Evolutionary conservation across 805 yeast species (phyloP).

Genomic region (Middelhovenomyces tepae): DNA sequence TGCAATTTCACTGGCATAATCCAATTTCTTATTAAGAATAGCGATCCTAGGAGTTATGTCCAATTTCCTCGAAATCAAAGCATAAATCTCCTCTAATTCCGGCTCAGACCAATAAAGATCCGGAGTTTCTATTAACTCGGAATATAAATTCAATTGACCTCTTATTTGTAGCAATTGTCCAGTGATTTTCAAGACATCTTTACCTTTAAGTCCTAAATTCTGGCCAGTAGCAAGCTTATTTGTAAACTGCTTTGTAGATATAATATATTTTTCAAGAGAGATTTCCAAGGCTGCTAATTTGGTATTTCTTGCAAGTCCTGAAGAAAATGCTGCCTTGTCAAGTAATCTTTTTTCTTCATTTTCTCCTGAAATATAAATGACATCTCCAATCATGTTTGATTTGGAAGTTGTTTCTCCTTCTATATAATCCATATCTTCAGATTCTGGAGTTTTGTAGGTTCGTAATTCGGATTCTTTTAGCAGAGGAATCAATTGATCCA

Average conservation of each 20-base stretch:
- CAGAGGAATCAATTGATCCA: slow-evolving; percentile 32
- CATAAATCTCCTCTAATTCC: slow-evolving; percentile 65
- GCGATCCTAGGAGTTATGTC: slow-evolving; percentile 72
- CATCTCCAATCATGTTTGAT: slow-evolving; percentile 52
- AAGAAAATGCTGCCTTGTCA: slow-evolving; percentile 83
- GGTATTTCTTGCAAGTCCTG: slow-evolving; percentile 81
- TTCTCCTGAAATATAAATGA: slow-evolving; percentile 53
- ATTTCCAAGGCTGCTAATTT: slow-evolving; percentile 73
- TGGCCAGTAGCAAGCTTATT: slow-evolving; percentile 57
- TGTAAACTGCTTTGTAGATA: slow-evolving; percentile 53
- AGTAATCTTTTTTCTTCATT: slow-evolving; percentile 41
- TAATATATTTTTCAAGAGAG: slow-evolving; percentile 60
- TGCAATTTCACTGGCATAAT: slow-evolving; percentile 85
- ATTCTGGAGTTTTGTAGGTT: slow-evolving; percentile 45
- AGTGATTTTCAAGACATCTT: slow-evolving; percentile 56
- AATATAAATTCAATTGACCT: slow-evolving; percentile 76
- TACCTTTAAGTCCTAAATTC: slow-evolving; percentile 35
- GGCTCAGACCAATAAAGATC: slow-evolving; percentile 94
- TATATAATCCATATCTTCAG: slow-evolving; percentile 81
- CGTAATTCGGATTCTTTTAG: slow-evolving; percentile 41
- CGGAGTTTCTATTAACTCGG: slow-evolving; percentile 85
- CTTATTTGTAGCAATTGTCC: slow-evolving; percentile 69
- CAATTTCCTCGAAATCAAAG: slow-evolving; percentile 56
- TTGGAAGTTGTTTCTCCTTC: slow-evolving; percentile 27
- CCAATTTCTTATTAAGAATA: slow-evolving; percentile 75